Conservation (phyloP, 2,329 filamentous ascomycete species). For the Sphaerulina populicola region DNA sequence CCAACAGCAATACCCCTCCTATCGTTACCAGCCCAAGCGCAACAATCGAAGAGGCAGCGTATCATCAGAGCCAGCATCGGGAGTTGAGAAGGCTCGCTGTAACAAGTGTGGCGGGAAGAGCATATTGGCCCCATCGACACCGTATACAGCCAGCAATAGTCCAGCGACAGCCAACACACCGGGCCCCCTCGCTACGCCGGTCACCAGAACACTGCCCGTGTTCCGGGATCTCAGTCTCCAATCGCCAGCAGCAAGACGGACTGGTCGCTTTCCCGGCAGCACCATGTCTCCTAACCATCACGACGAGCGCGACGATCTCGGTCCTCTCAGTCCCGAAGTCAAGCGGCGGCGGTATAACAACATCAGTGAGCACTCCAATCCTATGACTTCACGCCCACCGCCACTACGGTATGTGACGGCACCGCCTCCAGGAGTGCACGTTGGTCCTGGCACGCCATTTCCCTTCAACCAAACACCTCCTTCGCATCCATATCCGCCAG, state of each 20-base stretch:
- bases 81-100: slow-evolving; percentile 47
- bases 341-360: slow-evolving; percentile 56
- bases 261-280: slow-evolving; percentile 24
- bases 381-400: slow-evolving; percentile 34
- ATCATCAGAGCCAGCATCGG: slow-evolving; percentile 26
- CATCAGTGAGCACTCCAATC: slow-evolving; percentile 32
- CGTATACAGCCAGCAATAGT: slow-evolving; percentile 33
- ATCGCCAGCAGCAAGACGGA: slow-evolving; percentile 28
- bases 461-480: slow-evolving; percentile 33
- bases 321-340: slow-evolving; percentile 46
- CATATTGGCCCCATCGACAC: slow-evolving; percentile 55
- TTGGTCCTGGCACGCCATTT: slow-evolving; percentile 35
- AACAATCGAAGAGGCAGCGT: slow-evolving; percentile 39
- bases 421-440: slow-evolving; percentile 13
- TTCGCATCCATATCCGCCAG: slow-evolving; percentile 36
- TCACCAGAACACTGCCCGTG: slow-evolving; percentile 32
- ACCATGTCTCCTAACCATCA: slow-evolving; percentile 29
- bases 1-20: slow-evolving; percentile 81
- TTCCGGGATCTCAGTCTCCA: slow-evolving; percentile 32
- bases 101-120: slow-evolving; percentile 63
- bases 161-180: slow-evolving; percentile 29
- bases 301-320: slow-evolving; percentile 36
- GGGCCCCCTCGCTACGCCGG: slow-evolving; percentile 28
- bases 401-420: slow-evolving; percentile 25
- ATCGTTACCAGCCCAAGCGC: slow-evolving; percentile 79